Base-by-base conservation (phyloP, 2,329 filamentous ascomycete species). In the Bisporella sp. region DNA sequence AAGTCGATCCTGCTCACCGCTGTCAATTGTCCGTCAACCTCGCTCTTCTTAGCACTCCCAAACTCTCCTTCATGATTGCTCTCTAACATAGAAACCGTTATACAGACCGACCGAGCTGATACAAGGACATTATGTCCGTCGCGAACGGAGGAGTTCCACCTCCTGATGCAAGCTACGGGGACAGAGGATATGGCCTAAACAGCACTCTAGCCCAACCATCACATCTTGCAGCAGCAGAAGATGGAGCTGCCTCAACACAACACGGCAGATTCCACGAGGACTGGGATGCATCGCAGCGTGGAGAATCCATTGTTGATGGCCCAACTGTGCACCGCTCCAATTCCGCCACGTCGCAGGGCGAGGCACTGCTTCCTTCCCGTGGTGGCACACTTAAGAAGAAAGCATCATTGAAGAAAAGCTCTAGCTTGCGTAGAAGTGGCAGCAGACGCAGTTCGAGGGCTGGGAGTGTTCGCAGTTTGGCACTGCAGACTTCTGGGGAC, bases 311-410 rank as follows among this genome's bases (percentile, higher is more conserved):
- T 51, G 63, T 82, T 53, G 78, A 81, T 61, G 60, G 62, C 42
- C 51, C 59, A 56, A 9, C 35, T 2, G 74, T 84, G 69, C 77
- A 84, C 66, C 81, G 83, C 58, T 77, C 84, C 49, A 74, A 74
- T 54, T 87, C 84, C 9, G 73, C 76, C 54, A 56, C 62, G 55
- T 62, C 63, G 43, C 63, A 63, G 49, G 62, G 58, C 45, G 62
- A 64, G n/a, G 61, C 57, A 13, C 68, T 51, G 67, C 64, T 63
- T 64, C 65, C 65, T 63, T 64, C 66, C 70, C 40, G 82, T 50
- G 76, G 76, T 54, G 88, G 89, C 53, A 96, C 91, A 0, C 75
- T 97, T 60, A 93, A 89, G 74, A 97, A 97, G 76, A 93, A 89
- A 69, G 74, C 74, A 29, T 95, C 90, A 7, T 66, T 96, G 52